Evolutionary conservation across 2,329 filamentous ascomycete species (phyloP).

Genomic region (Apiospora sp.): DNA sequence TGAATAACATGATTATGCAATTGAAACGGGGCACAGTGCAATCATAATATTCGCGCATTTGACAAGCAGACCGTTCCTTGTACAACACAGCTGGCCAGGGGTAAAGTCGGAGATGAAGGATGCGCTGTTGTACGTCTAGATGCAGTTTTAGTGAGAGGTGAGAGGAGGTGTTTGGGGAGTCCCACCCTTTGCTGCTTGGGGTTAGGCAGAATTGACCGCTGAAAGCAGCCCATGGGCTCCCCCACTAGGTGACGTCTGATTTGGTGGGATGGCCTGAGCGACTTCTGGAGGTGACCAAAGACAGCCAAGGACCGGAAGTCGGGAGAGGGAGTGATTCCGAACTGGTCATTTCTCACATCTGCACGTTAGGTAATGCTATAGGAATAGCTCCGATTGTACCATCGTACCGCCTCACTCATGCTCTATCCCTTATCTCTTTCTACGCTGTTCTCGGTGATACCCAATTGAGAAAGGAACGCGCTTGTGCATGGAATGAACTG

Average conservation of each 20-base stretch:
- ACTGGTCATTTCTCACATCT: not conserved
- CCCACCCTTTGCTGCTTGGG: constrained; percentile 14
- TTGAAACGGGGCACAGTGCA: not conserved
- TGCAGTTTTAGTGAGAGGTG: constrained; percentile 12
- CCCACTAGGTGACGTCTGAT: constrained; percentile 2
- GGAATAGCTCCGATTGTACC: constrained; percentile 18
- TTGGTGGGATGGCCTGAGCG: constrained; percentile 6
- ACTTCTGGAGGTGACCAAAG: not conserved
- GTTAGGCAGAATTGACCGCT: constrained; percentile 13
- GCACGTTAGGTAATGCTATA: not conserved
- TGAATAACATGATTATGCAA: constrained; percentile 16
- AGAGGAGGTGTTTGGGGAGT: constrained; percentile 15
- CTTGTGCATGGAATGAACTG: constrained; percentile 2
- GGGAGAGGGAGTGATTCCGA: constrained; percentile 1
- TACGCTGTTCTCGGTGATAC: constrained; percentile 16
- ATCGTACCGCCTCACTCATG: not conserved
- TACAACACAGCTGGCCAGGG: constrained; percentile 14
- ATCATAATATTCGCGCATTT: not conserved
- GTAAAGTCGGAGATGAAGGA: constrained; percentile 14
- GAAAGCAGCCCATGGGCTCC: not conserved
- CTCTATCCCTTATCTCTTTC: constrained; percentile 16
- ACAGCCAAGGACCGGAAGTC: constrained; percentile 4
- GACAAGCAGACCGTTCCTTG: not conserved
- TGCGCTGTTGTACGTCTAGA: constrained; percentile 13
- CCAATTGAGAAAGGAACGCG: constrained; percentile 11